Percentiles rank a stretch among this genome's conserved stretches.
These are phyloP conservation scores for Raphanus hybrid DNA, from an alignment of 441 rosid species.

Conservation along the genomic window DNA sequence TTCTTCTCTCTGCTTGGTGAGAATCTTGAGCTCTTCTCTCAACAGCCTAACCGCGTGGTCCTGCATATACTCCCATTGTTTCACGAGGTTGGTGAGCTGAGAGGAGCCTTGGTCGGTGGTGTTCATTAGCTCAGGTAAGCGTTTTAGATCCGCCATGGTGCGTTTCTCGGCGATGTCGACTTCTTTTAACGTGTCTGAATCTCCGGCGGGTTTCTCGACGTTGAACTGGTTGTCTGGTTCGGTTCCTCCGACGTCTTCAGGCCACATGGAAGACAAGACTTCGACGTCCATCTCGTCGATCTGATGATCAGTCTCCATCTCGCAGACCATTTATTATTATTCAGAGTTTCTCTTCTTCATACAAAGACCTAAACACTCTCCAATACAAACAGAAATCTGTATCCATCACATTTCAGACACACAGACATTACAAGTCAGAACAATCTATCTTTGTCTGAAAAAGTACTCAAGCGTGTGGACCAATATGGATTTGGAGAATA, in stretches of 20 bases:
- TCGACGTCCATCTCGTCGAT: conserved; percentile 87
- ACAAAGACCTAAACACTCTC: background rate
- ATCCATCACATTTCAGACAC: no score
- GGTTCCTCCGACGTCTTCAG: conserved; percentile 78
- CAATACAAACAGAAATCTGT: conserved; percentile 2
- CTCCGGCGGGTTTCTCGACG: conserved; percentile 77
- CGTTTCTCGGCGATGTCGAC: conserved; percentile 60
- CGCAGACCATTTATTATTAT: conserved; percentile 46
- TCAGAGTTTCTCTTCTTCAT: conserved; percentile 31
- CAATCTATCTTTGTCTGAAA: no score
- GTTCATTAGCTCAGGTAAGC: conserved; percentile 60
- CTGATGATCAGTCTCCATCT: conserved; percentile 63
- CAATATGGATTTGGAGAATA: no score
- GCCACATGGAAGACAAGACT: conserved; percentile 95
- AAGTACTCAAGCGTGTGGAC: no score
- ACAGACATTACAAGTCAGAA: no score
- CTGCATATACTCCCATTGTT: conserved; percentile 88
- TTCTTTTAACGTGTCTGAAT: conserved; percentile 89
- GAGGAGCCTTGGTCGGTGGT: conserved; percentile 80
- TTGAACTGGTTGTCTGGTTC: conserved; percentile 86
- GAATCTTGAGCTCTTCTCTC: conserved; percentile 80
- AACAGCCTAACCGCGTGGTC: conserved; percentile 78
- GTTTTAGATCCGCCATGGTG: conserved; percentile 63
- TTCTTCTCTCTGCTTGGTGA: conserved; percentile 78
- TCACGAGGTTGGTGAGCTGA: conserved; percentile 80